These are phyloP conservation scores for Tulasnella calospora DNA, from an alignment of 768 basidiomycete species.

Conservation along the genomic window DNA sequence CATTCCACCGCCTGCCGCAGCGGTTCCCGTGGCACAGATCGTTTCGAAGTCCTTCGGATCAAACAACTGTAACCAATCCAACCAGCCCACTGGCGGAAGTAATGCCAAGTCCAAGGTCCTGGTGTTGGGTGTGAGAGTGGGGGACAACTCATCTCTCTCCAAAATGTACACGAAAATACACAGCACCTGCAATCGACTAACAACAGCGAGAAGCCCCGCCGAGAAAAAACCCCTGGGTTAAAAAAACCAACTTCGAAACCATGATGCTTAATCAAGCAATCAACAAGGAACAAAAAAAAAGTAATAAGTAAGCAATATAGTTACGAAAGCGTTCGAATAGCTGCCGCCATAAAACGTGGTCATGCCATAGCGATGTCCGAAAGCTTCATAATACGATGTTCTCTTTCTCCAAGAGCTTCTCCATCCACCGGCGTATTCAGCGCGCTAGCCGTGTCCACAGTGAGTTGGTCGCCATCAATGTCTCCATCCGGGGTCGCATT, in stretches of 20 bases:
- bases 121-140: no score
- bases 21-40: background rate
- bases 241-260: no score
- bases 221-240: no score
- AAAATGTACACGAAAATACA: no score
- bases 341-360: background rate
- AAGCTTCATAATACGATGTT: background rate
- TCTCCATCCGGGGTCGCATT: conserved; percentile 17
- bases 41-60: background rate
- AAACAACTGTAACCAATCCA: background rate
- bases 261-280: no score
- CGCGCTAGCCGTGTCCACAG: conserved; percentile 6
- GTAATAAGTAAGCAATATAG: background rate
- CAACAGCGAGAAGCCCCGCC: no score
- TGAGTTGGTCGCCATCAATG: conserved; percentile 19
- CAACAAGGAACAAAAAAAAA: background rate
- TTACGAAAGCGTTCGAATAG: background rate
- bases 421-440: conserved; percentile 17
- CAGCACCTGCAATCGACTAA: no score
- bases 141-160: no score
- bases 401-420: background rate
- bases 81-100: background rate
- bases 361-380: background rate
- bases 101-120: background rate
- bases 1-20: background rate